Base-by-base conservation (phyloP, 2,329 filamentous ascomycete species). In the Hymenoscyphus infarciens region DNA sequence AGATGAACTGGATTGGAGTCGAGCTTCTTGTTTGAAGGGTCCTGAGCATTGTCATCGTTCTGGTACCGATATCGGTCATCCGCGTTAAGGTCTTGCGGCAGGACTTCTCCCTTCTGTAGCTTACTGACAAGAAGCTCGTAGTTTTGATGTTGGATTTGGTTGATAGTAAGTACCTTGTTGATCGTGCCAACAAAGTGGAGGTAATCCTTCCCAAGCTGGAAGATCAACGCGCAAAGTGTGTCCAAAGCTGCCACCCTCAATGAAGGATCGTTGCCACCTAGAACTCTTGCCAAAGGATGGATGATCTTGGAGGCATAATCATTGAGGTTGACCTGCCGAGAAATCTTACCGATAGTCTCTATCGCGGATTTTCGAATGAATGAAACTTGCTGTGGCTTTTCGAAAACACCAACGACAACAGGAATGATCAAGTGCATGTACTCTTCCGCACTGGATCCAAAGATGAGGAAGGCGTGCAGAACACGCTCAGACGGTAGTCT, bases 381-480 rank as follows among this genome's bases (percentile, higher is more conserved):
- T 1, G 85, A 80, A 7, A 92, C 92, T 66, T 96, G 91, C 11
- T 89, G 87, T 35, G 89, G 85, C 72, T 92, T 96, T 74, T 99
- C 94, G 72, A 99, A 98, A 57, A 97, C 90, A 54, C 90, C 87
- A 8, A 99, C 93, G 71, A 99, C 92, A 39, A 96, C 92, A 0
- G 95, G 95, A 59, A 99, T 91, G 68, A 99, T 98, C 59, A 99
- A 82, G 74, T 99, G 95, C 95, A 99, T 99, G 75, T 99, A 99
- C 75, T 99, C 95, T 74, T 99, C 95, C 11, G 90, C 91, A 72
- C 93, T 98, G 0, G 93, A 89, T 1, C 96, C 96, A 74, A 99
- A 99, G 0, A 99, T 91, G 31, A 99, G 79, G 75, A 99, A 97
- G 0, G 94, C 93, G 74, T 98, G 95, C 27, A 99, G 81, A 3